These are phyloP conservation scores for Lachnum nothofagi DNA, from an alignment of 2,329 filamentous ascomycete species.

Conservation along the genomic window DNA sequence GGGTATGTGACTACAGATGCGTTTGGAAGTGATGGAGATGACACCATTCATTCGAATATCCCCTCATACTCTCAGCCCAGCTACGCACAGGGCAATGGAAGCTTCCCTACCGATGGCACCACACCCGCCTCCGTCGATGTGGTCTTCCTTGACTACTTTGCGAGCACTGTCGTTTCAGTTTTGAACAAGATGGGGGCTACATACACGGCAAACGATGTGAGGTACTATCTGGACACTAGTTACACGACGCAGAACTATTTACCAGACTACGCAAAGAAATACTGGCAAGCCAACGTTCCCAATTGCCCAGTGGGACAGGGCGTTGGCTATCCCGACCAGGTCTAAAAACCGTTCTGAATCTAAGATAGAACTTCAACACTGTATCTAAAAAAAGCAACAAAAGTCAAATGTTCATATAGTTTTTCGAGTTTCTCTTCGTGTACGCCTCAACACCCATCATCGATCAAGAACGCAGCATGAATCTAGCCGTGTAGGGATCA, in stretches of 20 bases:
- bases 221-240: conserved; percentile 28
- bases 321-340: conserved; percentile 14
- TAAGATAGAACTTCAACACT: background rate
- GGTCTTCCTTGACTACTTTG: conserved; percentile 84
- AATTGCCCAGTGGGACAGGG: conserved; percentile 28
- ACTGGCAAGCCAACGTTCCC: conserved; percentile 28
- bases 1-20: conserved; percentile 90
- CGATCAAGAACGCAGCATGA: background rate
- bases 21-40: conserved; percentile 75
- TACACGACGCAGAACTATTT: conserved; percentile 32
- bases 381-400: background rate
- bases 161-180: conserved; percentile 71
- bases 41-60: conserved; percentile 73
- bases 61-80: conserved; percentile 74
- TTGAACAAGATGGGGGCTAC: conserved; percentile 45
- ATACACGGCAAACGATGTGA: conserved; percentile 29
- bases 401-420: no score
- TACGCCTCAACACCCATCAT: no score
- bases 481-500: background rate
- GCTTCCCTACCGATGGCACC: conserved; percentile 49
- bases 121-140: conserved; percentile 70
- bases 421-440: background rate
- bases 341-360: background rate
- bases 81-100: conserved; percentile 65
- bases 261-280: conserved; percentile 30